A percentile compares a stretch with the other conserved stretches of the same genome.
These are phyloP conservation scores for Paecilomyces sp. DNA, from an alignment of 2,329 filamentous ascomycete genomes.

Conservation along the genomic window DNA sequence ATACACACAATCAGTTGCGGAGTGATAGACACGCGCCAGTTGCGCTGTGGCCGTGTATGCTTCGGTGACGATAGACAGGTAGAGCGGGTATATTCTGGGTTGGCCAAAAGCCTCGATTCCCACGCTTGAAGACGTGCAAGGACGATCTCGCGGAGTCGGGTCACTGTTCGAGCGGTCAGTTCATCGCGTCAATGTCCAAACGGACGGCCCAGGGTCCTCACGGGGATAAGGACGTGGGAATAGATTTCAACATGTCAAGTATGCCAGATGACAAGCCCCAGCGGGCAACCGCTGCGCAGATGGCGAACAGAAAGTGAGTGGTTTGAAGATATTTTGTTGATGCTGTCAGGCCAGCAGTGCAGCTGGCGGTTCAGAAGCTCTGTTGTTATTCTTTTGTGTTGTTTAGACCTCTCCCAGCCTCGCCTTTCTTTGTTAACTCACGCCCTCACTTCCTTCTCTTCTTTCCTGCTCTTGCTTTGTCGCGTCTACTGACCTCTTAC, in stretches of 20 bases:
- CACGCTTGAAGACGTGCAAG: not conserved
- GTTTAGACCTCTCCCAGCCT: not conserved
- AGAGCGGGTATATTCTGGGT: conserved; percentile 3
- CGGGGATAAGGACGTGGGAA: conserved; percentile 21
- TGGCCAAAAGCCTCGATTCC: not conserved
- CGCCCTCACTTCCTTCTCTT: not conserved
- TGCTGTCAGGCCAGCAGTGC: not conserved
- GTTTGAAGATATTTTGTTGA: conserved; percentile 7
- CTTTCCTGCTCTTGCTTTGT: not conserved
- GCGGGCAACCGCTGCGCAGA: conserved; percentile 48
- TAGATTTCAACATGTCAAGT: conserved; percentile 29
- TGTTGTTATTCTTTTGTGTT: conserved; percentile 1
- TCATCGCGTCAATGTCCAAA: conserved; percentile 28
- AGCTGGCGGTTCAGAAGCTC: not conserved
- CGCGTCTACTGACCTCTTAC: conserved; percentile 1
- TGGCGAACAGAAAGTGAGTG: conserved; percentile 50
- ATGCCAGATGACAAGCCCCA: conserved; percentile 39
- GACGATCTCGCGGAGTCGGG: not conserved
- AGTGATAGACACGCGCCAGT: not conserved
- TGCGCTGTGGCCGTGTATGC: not conserved
- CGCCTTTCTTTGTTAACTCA: not conserved
- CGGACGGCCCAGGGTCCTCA: conserved; percentile 29
- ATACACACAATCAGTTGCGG: not conserved
- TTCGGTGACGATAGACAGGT: not conserved
- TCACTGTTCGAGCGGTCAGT: not conserved